Evolutionary conservation across 805 yeast species (phyloP).

Genomic region (Pichia manshurica): DNA sequence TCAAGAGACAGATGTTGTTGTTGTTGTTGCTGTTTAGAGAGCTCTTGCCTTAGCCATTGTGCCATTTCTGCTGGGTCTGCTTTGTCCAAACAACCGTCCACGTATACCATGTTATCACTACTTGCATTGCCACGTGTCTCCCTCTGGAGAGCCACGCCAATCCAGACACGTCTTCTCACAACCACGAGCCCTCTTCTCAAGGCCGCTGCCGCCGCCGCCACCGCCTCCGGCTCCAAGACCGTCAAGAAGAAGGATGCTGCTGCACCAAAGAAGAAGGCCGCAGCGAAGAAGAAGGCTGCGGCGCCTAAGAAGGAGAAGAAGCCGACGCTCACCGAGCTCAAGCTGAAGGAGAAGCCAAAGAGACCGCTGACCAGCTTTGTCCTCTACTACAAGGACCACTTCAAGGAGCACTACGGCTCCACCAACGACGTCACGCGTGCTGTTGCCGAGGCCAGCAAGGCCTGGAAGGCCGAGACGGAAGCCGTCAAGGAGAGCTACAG

Average conservation of each 20-base stretch:
- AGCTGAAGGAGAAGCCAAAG: constrained; percentile 20
- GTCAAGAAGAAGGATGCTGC: neutral
- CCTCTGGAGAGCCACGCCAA: neutral
- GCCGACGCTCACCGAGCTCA: constrained; percentile 10
- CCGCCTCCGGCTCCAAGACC: neutral
- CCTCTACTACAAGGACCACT: constrained; percentile 17
- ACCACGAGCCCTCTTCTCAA: constrained; percentile 13
- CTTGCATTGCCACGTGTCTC: neutral
- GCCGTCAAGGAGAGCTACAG: constrained; percentile 16
- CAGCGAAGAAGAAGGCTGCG: neutral
- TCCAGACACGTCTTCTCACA: constrained; percentile 8
- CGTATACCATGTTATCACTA: constrained; percentile 2
- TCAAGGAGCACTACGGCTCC: constrained; percentile 4
- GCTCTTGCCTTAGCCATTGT: too few relatives aligned
- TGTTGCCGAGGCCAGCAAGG: constrained; percentile 11
- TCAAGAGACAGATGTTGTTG: too few relatives aligned
- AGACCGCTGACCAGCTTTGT: constrained; percentile 18
- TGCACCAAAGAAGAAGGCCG: neutral
- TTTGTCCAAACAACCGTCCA: too few relatives aligned
- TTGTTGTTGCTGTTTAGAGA: too few relatives aligned
- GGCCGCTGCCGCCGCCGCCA: constrained; percentile 6
- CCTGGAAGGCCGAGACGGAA: constrained; percentile 21
- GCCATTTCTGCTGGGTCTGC: too few relatives aligned
- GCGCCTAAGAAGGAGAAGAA: constrained; percentile 9
- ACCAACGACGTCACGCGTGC: constrained; percentile 8